Base-by-base conservation (phyloP, 306 rosid genomes). In the Hippophae rhamnoides region DNA sequence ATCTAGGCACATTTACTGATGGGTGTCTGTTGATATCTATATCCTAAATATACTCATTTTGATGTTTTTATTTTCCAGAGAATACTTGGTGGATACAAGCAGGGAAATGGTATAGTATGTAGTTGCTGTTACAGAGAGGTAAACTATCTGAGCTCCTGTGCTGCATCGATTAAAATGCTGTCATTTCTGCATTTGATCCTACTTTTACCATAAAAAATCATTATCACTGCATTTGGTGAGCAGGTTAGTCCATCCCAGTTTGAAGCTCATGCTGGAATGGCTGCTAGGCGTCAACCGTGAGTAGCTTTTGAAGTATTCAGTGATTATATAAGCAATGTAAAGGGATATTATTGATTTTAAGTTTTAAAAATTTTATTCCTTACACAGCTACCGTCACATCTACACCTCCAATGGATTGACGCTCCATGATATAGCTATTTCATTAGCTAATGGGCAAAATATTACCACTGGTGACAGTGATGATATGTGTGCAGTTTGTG, bases 231-330 rank as follows among this genome's bases (percentile, higher is more conserved):
- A 13, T 71, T 48, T 69, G 63, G 46, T 60, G 65, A 78, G 70
- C 86, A 93, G 99, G 70, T 93, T 60, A 93, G 99, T 69, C 99
- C 99, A 57, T 93, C 99, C 27, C 99, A 93, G 80, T 93, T 93
- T 79, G 99, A 93, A 84, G 80, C 99, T 61, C 99, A 93, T 80
- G 97, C 97, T 75, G 99, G 99, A 79, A 93, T 93, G 99, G 93
- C 99, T 64, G 99, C 95, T 50, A 82, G 99, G 52, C 95, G 99
- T 63, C 99, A 93, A 86, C 99, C 99, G 99, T 93, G 79, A 88
- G 99, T 88, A 63, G 58, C 57, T 54, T 65, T 54, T 58, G 44
- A 54, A 62, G 62, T 61, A 61, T 23, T 72, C 9, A 50, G 47
- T 57, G 7, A 57, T 63, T 65, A 12, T 14, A 7, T 47, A 42